Evolutionary conservation across 306 rosid species (phyloP).

Genomic region (Cajanus cajan): DNA sequence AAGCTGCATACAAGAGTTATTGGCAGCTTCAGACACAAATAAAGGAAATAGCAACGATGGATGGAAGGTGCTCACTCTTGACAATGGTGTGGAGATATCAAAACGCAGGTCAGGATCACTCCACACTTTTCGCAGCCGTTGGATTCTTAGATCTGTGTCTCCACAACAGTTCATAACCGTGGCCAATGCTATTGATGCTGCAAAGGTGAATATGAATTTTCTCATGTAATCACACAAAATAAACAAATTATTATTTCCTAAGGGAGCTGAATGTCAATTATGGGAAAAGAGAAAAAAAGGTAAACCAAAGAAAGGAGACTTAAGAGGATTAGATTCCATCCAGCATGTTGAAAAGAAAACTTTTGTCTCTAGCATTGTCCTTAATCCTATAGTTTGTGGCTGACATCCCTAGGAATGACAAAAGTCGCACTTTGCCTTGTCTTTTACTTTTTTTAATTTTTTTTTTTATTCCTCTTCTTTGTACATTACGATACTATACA

Average conservation of each 20-base stretch:
- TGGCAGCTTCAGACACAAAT: conserved; percentile 70
- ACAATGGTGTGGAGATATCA: conserved; percentile 80
- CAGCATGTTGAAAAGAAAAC: conserved; percentile 32
- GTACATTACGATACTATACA: neutral
- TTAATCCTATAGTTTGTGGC: conserved; percentile 1
- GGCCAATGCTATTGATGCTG: conserved; percentile 89
- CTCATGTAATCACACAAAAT: neutral
- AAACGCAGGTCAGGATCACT: conserved; percentile 72
- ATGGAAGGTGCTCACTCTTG: conserved; percentile 66
- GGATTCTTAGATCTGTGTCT: conserved; percentile 69
- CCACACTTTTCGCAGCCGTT: conserved; percentile 77
- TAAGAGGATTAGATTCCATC: conserved; percentile 26
- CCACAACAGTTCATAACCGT: conserved; percentile 77
- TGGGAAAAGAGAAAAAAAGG: neutral
- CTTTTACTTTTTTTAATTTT: conserved; percentile 30
- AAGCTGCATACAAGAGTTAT: conserved; percentile 78
- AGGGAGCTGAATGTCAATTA: neutral
- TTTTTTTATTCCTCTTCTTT: neutral
- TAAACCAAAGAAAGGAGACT: neutral
- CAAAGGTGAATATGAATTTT: conserved; percentile 52
- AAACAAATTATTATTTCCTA: neutral
- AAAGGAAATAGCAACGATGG: conserved; percentile 47
- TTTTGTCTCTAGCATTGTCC: conserved; percentile 37
- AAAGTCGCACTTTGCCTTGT: neutral
- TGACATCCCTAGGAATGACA: conserved; percentile 18